These are phyloP conservation scores for Mycena chlorophos DNA, from an alignment of 768 basidiomycete species.

Conservation along the genomic window DNA sequence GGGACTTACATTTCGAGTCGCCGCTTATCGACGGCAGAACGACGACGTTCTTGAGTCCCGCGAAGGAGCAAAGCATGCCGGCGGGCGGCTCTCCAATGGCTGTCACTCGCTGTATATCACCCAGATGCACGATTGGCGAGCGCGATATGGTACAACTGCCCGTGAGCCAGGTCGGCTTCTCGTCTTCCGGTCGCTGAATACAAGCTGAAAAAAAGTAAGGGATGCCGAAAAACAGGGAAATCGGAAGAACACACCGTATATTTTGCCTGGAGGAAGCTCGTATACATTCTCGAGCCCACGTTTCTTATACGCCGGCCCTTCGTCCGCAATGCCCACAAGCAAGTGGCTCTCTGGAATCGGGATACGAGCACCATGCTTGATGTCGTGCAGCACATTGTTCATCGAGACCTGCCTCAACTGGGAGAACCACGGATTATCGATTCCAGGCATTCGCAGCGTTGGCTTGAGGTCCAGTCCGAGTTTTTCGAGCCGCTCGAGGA, in stretches of 20 bases:
- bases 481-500: conserved; percentile 51
- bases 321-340: conserved; percentile 82
- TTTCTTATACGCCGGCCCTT: conserved; percentile 63
- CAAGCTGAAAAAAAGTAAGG: conserved; percentile 45
- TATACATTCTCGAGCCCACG: conserved; percentile 56
- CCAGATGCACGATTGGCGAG: conserved; percentile 75
- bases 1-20: conserved; percentile 40
- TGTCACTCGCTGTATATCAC: conserved; percentile 71
- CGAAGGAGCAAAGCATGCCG: conserved; percentile 55
- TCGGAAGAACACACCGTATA: conserved; percentile 53
- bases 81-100: conserved; percentile 71
- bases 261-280: conserved; percentile 53
- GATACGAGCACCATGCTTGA: conserved; percentile 78
- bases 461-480: conserved; percentile 50
- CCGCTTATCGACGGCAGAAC: conserved; percentile 55
- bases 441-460: conserved; percentile 30
- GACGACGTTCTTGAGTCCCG: conserved; percentile 65
- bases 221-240: neutral
- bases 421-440: conserved; percentile 59
- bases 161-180: conserved; percentile 53
- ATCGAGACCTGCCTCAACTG: conserved; percentile 61
- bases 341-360: conserved; percentile 65
- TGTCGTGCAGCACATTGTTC: conserved; percentile 64
- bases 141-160: conserved; percentile 66
- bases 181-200: conserved; percentile 51